Percentiles rank a stretch among this genome's conserved stretches.
Evolutionary conservation across 164 flowering plant genomes (phyloP).

Genomic region (Platanus orientalis): DNA sequence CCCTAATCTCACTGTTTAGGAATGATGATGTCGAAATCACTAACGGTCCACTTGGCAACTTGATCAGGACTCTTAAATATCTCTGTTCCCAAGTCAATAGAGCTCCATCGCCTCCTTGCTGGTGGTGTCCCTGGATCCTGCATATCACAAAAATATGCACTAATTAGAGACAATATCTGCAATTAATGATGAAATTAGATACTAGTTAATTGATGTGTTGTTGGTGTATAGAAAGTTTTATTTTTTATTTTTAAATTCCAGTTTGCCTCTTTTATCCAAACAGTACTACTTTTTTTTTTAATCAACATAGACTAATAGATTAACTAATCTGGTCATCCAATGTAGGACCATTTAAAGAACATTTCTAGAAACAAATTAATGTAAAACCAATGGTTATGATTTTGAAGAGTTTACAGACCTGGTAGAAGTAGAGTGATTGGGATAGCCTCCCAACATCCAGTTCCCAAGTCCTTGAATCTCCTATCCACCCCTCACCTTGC

Average conservation of each 20-base stretch:
- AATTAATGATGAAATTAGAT: too few species aligned
- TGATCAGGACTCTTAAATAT: constrained; percentile 39
- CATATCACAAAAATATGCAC: constrained; percentile 1
- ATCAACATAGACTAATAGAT: too few species aligned
- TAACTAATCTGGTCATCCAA: not conserved
- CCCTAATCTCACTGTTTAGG: constrained; percentile 18
- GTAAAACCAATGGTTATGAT: not conserved
- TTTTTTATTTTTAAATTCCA: too few species aligned
- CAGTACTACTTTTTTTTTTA: too few species aligned
- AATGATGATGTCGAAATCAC: constrained; percentile 52
- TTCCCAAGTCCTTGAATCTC: constrained; percentile 67
- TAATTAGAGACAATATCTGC: too few species aligned
- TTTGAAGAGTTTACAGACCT: constrained; percentile 30
- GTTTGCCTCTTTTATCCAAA: too few species aligned
- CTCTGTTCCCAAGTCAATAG: constrained; percentile 67
- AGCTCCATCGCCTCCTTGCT: constrained; percentile 56
- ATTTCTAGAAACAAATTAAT: not conserved
- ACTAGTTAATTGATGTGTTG: too few species aligned
- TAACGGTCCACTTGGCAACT: constrained; percentile 62
- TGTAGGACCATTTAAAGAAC: not conserved
- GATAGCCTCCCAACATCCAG: constrained; percentile 70
- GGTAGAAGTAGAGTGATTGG: constrained; percentile 54
- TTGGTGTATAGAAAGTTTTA: too few species aligned
- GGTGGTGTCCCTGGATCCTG: constrained; percentile 68
- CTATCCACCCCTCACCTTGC: constrained; percentile 71